phyloP scores from a whole-genome alignment of 1,284 basidiomycete species.

The Boletus albobrunnescens region DNA sequence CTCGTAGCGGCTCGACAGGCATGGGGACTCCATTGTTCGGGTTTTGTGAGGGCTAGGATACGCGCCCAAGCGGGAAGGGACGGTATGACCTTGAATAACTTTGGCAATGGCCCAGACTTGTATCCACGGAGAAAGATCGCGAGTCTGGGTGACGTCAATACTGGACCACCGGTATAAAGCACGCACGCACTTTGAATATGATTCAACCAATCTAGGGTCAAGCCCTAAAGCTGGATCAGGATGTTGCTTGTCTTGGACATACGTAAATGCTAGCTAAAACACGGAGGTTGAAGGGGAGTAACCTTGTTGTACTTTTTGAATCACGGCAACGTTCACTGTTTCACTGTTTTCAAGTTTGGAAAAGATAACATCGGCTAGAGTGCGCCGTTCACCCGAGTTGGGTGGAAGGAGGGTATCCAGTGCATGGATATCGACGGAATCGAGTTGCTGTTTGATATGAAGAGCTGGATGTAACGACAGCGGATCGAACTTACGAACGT shows the following conservation, averaged over 20 bases:
- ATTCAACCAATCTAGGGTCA: slow-evolving; percentile 94
- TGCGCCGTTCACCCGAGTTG: slow-evolving; percentile 71
- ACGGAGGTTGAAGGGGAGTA: slow-evolving; percentile 2
- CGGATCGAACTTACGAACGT: slow-evolving; percentile 51
- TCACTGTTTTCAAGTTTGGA: slow-evolving; percentile 76
- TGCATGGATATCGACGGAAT: slow-evolving; percentile 81
- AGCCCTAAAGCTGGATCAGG: slow-evolving; percentile 89
- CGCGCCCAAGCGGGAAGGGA: slow-evolving; percentile 95
- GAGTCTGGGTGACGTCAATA: slow-evolving; percentile 45
- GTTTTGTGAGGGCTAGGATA: slow-evolving; percentile 88
- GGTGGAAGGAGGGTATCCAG: slow-evolving; percentile 77
- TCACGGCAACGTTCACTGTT: slow-evolving; percentile 46
- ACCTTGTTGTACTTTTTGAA: slow-evolving; percentile 61
- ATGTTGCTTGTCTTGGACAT: slow-evolving; percentile 50
- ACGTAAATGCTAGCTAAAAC: not conserved
- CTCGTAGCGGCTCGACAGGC: slow-evolving; percentile 92
- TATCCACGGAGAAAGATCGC: slow-evolving; percentile 86
- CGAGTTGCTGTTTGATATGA: slow-evolving; percentile 68
- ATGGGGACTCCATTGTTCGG: slow-evolving; percentile 94
- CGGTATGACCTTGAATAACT: slow-evolving; percentile 98
- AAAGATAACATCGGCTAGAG: slow-evolving; percentile 94
- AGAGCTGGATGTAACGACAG: not conserved
- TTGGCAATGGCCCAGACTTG: slow-evolving; percentile 93
- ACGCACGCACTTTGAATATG: slow-evolving; percentile 79
- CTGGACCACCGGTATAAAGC: not conserved